Conservation (phyloP, 805 yeast species). For the Saccharomycopsis javanensis region DNA sequence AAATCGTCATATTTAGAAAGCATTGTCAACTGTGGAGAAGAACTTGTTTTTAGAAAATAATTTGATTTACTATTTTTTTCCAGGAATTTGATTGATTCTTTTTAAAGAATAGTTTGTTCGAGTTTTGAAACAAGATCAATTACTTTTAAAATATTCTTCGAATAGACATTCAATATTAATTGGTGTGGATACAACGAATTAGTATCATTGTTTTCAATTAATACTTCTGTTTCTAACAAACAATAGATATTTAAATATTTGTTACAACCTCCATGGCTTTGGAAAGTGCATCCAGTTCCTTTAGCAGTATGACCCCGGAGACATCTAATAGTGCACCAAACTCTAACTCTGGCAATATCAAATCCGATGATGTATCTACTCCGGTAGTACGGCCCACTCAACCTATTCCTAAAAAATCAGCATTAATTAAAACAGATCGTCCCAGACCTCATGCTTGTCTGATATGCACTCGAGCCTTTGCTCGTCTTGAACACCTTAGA, state of each 20-base stretch:
- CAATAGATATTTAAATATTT: too few species aligned
- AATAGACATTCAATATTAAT: too few species aligned
- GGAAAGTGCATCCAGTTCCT: background rate
- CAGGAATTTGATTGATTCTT: too few species aligned
- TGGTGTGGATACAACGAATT: too few species aligned
- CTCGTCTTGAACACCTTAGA: slow-evolving; percentile 85
- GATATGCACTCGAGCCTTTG: slow-evolving; percentile 91
- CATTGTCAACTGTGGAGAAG: too few species aligned
- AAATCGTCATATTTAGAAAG: too few species aligned
- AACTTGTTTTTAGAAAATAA: too few species aligned
- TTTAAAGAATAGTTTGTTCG: too few species aligned
- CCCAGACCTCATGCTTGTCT: slow-evolving; percentile 90
- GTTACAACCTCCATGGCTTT: background rate
- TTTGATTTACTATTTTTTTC: too few species aligned
- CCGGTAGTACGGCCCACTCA: slow-evolving; percentile 25
- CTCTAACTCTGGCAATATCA: background rate
- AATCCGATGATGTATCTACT: background rate
- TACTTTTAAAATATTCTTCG: too few species aligned
- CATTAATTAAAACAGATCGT: slow-evolving; percentile 77
- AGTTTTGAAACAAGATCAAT: too few species aligned
- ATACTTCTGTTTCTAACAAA: background rate
- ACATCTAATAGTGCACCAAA: background rate
- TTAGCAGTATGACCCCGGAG: background rate
- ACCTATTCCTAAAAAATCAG: slow-evolving; percentile 82
- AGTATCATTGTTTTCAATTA: too few species aligned